A percentile compares a stretch with the other conserved stretches of the same genome.
phyloP scores from a whole-genome alignment of 192 early-diverging fungal genomes.

The Backusella psychrophila region DNA sequence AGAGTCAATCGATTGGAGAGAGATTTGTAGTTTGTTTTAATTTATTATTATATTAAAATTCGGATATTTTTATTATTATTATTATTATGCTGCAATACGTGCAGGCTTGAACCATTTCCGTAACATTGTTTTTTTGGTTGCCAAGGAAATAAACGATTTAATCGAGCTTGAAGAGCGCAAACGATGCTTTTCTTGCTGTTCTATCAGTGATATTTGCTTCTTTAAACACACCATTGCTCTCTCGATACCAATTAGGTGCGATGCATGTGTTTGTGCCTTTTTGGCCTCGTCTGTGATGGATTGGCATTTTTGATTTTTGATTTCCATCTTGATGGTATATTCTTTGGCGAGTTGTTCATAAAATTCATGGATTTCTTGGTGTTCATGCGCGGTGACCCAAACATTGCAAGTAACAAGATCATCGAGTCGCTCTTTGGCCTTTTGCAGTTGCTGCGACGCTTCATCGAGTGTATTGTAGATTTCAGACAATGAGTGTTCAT shows the following conservation, averaged over 20 bases:
- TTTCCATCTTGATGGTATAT: neutral
- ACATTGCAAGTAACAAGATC: neutral
- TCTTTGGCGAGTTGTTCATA: neutral
- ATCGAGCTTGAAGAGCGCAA: neutral
- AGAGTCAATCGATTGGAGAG: constrained; percentile 6
- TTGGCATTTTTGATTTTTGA: neutral
- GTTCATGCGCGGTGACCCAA: neutral
- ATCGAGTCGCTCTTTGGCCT: neutral
- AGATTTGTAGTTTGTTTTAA: neutral
- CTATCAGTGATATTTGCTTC: neutral
- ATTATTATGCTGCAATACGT: neutral
- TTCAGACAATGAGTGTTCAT: neutral
- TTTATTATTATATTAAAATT: neutral
- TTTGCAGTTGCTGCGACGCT: neutral
- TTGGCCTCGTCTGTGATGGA: neutral
- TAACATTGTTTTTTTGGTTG: neutral
- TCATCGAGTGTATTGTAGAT: neutral
- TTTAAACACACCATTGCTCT: neutral
- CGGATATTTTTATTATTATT: neutral
- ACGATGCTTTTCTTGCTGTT: neutral
- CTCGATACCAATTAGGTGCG: constrained; percentile 1
- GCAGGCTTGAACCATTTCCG: neutral
- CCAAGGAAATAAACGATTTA: neutral
- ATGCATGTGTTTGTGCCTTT: neutral
- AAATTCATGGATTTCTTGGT: neutral